phyloP scores from a whole-genome alignment of 768 basidiomycete species.

The Xerocomellus amylosporus region DNA sequence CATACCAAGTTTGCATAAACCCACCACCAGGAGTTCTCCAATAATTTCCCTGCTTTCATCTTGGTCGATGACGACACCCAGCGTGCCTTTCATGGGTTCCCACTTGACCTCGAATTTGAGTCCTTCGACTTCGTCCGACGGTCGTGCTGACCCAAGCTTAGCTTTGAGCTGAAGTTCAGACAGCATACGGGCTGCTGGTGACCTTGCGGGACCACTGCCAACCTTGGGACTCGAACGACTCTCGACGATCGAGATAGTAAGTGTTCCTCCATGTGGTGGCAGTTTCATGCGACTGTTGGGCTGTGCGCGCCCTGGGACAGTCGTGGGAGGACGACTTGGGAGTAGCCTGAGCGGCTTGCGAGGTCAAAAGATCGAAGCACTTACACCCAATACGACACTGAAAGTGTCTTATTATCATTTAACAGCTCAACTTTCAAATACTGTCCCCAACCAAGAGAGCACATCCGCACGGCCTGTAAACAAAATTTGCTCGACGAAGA shows the following conservation, averaged over 20 bases:
- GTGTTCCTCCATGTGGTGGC: conserved; percentile 64
- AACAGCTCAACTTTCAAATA: conserved; percentile 70
- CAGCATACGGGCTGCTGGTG: conserved; percentile 52
- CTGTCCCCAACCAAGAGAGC: conserved; percentile 84
- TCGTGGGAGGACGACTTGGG: conserved; percentile 36
- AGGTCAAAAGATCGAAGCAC: conserved; percentile 23
- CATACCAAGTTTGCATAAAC: conserved; percentile 24
- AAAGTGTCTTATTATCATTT: conserved; percentile 63
- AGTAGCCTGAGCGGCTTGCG: background rate
- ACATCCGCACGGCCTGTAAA: conserved; percentile 64
- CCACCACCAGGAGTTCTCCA: conserved; percentile 54
- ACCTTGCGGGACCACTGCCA: conserved; percentile 47
- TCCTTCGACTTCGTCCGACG: conserved; percentile 76
- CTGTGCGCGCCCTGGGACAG: conserved; percentile 29
- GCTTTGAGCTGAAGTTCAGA: conserved; percentile 62
- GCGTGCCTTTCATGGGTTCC: conserved; percentile 68
- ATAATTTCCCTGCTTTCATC: conserved; percentile 44
- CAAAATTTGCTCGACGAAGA: background rate
- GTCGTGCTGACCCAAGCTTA: conserved; percentile 51
- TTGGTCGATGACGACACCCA: conserved; percentile 55
- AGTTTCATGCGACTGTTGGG: conserved; percentile 38
- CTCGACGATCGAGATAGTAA: conserved; percentile 71
- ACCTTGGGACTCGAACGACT: conserved; percentile 38
- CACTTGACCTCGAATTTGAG: conserved; percentile 69
- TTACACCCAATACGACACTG: conserved; percentile 87